phyloP scores from a whole-genome alignment of 2,329 filamentous ascomycete species.

The Arthroderma sp. region DNA sequence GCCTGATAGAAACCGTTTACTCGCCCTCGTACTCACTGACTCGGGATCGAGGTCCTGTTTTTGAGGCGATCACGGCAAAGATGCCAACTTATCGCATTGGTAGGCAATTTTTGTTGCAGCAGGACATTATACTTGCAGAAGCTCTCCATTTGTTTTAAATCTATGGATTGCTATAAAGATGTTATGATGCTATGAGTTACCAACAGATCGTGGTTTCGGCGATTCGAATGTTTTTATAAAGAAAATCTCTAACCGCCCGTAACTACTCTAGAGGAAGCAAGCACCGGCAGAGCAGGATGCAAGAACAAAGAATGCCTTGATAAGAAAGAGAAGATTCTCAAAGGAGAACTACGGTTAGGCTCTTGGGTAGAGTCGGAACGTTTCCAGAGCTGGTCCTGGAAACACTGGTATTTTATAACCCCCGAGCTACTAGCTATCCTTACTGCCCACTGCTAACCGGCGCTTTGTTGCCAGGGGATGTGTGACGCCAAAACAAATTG shows the following conservation, averaged over 20 bases:
- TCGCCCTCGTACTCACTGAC: background rate
- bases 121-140: too few species aligned
- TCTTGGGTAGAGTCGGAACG: conserved; percentile 52
- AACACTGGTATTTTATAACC: conserved; percentile 57
- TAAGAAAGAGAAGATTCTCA: conserved; percentile 54
- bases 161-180: too few species aligned
- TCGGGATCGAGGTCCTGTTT: background rate
- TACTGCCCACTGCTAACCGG: background rate
- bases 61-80: background rate
- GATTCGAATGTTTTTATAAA: background rate
- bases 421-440: background rate
- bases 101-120: background rate
- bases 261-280: conserved; percentile 49
- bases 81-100: conserved; percentile 5
- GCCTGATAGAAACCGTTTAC: background rate
- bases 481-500: conserved; percentile 61
- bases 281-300: conserved; percentile 61
- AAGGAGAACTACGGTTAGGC: conserved; percentile 68
- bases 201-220: too few species aligned
- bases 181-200: too few species aligned
- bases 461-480: conserved; percentile 55
- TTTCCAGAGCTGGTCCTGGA: conserved; percentile 59
- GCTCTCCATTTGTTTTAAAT: too few species aligned
- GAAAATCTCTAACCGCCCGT: conserved; percentile 1
- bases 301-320: conserved; percentile 62